Percentiles rank a stretch among this genome's conserved stretches.
phyloP scores from a whole-genome alignment of 306 rosid species.

The Vicia villosa region DNA sequence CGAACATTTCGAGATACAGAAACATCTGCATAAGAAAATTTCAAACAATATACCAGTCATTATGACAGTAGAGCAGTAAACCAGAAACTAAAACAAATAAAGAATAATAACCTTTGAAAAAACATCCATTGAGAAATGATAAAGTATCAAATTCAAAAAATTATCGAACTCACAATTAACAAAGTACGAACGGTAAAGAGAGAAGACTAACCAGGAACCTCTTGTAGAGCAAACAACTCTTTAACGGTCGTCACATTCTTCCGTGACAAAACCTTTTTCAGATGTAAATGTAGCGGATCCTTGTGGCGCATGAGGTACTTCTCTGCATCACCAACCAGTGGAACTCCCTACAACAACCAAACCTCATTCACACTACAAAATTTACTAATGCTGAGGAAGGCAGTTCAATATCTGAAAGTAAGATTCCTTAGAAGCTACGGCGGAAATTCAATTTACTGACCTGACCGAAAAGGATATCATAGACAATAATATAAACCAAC shows the following conservation, averaged over 20 bases:
- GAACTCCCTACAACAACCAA: conserved; percentile 47
- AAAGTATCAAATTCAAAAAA: conserved; percentile 5
- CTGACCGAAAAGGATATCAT: conserved; percentile 92
- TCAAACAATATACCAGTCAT: conserved; percentile 13
- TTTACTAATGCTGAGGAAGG: background rate
- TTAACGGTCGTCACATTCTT: conserved; percentile 58
- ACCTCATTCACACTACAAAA: background rate
- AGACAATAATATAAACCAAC: conserved; percentile 67
- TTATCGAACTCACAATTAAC: background rate
- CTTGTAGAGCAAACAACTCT: conserved; percentile 57
- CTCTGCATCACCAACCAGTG: conserved; percentile 77
- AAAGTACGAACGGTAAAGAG: background rate
- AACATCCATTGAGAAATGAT: background rate
- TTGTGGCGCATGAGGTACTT: conserved; percentile 62
- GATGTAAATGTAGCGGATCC: conserved; percentile 54
- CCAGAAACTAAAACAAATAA: background rate
- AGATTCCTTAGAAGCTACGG: background rate
- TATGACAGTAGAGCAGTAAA: conserved; percentile 14
- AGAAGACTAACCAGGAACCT: conserved; percentile 60
- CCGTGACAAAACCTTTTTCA: conserved; percentile 55
- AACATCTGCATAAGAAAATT: conserved; percentile 56
- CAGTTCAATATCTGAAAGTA: background rate
- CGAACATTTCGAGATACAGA: conserved; percentile 80
- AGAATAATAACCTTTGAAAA: background rate
- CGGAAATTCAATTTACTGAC: conserved; percentile 35